phyloP scores from a whole-genome alignment of 108 stramenopile species.

The Nitzschia sp. region DNA sequence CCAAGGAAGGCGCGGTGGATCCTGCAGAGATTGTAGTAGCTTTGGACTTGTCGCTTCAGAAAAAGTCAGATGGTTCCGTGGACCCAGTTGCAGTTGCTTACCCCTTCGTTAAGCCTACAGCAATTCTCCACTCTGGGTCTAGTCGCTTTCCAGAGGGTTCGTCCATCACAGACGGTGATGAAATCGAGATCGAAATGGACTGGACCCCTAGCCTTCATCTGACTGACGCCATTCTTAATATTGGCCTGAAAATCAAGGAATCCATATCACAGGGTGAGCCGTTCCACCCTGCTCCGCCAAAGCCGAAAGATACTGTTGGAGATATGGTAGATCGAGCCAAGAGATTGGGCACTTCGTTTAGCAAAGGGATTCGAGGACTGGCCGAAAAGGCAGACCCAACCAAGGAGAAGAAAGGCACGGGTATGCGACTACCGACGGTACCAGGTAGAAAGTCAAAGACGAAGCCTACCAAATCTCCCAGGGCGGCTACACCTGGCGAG shows the following conservation, averaged over 20 bases:
- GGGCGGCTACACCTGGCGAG: constrained; percentile 31
- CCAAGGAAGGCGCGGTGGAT: constrained; percentile 6
- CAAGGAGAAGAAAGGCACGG: constrained; percentile 1
- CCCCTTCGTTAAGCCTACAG: constrained; percentile 80
- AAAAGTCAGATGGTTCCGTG: constrained; percentile 46
- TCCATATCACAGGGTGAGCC: constrained; percentile 72
- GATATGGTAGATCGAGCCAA: constrained; percentile 41
- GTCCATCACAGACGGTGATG: constrained; percentile 68
- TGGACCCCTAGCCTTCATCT: constrained; percentile 90
- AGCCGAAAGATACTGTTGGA: constrained; percentile 34
- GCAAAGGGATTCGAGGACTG: constrained; percentile 24
- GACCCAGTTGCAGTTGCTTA: constrained; percentile 57
- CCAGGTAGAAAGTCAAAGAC: constrained; percentile 7
- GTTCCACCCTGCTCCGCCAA: constrained; percentile 44
- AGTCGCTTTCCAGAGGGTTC: constrained; percentile 59
- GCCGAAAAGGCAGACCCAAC: constrained; percentile 8
- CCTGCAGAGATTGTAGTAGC: constrained; percentile 44
- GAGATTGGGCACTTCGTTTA: constrained; percentile 24
- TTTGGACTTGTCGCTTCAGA: constrained; percentile 70
- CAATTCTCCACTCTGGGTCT: constrained; percentile 61
- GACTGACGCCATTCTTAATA: constrained; percentile 80
- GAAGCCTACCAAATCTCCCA: constrained; percentile 6
- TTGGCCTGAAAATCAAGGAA: constrained; percentile 85
- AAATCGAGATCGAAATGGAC: constrained; percentile 75
- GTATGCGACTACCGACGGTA: constrained; percentile 5